phyloP scores from a whole-genome alignment of 768 basidiomycete genomes.

The Hydnomerulius pinastri region DNA sequence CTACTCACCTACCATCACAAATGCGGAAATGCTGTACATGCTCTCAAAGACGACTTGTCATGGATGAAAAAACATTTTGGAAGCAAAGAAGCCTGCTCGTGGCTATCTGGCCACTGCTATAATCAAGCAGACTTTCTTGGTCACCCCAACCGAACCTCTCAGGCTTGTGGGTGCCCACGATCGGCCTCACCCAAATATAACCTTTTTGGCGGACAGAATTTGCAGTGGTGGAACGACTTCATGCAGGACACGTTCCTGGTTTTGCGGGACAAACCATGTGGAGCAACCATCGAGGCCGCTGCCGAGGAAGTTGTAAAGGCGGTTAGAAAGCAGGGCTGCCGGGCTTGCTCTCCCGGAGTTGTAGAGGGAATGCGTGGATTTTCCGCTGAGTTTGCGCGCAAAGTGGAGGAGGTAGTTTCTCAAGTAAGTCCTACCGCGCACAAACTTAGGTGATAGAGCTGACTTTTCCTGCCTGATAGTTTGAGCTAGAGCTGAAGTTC shows the following conservation, averaged over 20 bases:
- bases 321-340: not conserved
- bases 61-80: constrained; percentile 6
- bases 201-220: not conserved
- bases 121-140: not conserved
- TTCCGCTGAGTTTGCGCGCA: not conserved
- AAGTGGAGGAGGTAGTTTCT: not conserved
- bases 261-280: constrained; percentile 9
- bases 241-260: constrained; percentile 1
- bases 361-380: constrained; percentile 4
- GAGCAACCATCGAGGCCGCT: not conserved
- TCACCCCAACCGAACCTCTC: no score
- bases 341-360: not conserved
- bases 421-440: not conserved
- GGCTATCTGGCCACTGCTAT: not conserved
- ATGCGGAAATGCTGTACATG: not conserved
- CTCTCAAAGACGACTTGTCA: not conserved
- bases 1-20: constrained; percentile 12
- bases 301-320: not conserved
- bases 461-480: not conserved
- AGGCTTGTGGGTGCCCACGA: not conserved
- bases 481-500: not conserved
- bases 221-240: constrained; percentile 10
- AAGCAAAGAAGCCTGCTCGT: not conserved
- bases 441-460: no score
- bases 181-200: no score